Conservation (phyloP, 495 filamentous ascomycete genomes). For the Sabuloglossum arenarium region DNA sequence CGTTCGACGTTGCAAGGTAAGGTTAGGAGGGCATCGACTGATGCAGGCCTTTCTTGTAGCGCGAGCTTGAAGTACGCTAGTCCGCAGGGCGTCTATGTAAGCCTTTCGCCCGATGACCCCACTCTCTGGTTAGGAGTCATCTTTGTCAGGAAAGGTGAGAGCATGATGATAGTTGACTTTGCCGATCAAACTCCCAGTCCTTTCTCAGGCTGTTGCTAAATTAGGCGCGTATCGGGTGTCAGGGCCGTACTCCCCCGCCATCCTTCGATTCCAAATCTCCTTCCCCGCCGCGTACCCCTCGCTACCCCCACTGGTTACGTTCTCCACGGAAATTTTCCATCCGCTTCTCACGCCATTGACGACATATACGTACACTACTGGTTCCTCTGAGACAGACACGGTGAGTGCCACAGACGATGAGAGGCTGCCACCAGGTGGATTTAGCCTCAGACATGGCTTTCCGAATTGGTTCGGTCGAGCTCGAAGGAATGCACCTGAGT, state of each 20-base stretch:
- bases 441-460: constrained; percentile 75
- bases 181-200: neutral
- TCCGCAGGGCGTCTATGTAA: constrained; percentile 72
- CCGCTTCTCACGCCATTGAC: constrained; percentile 78
- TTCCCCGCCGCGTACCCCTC: constrained; percentile 68
- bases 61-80: constrained; percentile 60
- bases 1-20: neutral
- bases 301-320: constrained; percentile 64
- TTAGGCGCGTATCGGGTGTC: neutral
- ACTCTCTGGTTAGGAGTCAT: constrained; percentile 73
- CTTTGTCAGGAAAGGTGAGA: constrained; percentile 67
- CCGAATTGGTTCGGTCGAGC: constrained; percentile 57
- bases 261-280: constrained; percentile 74
- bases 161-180: neutral
- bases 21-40: neutral
- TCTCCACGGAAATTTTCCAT: constrained; percentile 83
- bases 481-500: constrained; percentile 15
- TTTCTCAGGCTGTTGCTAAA: neutral
- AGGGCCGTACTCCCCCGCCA: constrained; percentile 76
- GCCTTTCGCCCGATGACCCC: constrained; percentile 58
- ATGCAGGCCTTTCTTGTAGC: constrained; percentile 23
- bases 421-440: constrained; percentile 64
- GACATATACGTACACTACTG: constrained; percentile 73
- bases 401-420: constrained; percentile 66
- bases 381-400: constrained; percentile 43